Conservation (phyloP, 768 basidiomycete genomes). For the Collybia sordida region DNA sequence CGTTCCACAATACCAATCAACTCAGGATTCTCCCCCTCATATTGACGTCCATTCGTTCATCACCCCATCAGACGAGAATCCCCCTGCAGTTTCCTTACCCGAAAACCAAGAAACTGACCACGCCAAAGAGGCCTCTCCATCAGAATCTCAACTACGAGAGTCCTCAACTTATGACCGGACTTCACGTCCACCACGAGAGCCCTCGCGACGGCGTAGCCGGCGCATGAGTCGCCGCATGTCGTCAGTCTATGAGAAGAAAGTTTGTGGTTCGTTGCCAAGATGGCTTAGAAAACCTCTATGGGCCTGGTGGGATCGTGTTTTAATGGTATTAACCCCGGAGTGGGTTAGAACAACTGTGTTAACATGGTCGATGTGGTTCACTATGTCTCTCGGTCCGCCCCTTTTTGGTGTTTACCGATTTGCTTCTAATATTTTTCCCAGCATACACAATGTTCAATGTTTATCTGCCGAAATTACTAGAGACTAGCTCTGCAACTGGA, state of each 20-base stretch:
- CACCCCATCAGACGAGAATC: slow-evolving; percentile 20
- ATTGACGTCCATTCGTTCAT: slow-evolving; percentile 28
- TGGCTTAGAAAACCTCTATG: slow-evolving; percentile 57
- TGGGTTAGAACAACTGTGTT: slow-evolving; percentile 77
- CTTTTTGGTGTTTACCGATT: neutral
- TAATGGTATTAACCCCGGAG: slow-evolving; percentile 69
- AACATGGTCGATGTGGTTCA: slow-evolving; percentile 77
- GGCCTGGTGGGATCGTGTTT: slow-evolving; percentile 69
- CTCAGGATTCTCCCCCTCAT: slow-evolving; percentile 26
- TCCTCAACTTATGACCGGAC: slow-evolving; percentile 7
- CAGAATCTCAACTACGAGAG: neutral
- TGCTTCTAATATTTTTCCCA: slow-evolving; percentile 22
- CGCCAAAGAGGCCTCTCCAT: neutral
- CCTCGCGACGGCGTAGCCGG: slow-evolving; percentile 1
- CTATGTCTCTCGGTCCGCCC: slow-evolving; percentile 71
- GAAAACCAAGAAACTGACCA: neutral
- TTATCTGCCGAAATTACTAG: slow-evolving; percentile 83
- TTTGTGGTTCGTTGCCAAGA: slow-evolving; percentile 48
- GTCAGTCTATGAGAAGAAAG: slow-evolving; percentile 43
- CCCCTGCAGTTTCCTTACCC: slow-evolving; percentile 15
- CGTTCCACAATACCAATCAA: slow-evolving; percentile 33
- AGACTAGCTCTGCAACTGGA: slow-evolving; percentile 43
- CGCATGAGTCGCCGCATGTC: slow-evolving; percentile 29
- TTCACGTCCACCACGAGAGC: slow-evolving; percentile 1
- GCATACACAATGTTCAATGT: slow-evolving; percentile 94